Base-by-base conservation (phyloP, 352 stramenopile species). In the Globisporangium emineosum region DNA sequence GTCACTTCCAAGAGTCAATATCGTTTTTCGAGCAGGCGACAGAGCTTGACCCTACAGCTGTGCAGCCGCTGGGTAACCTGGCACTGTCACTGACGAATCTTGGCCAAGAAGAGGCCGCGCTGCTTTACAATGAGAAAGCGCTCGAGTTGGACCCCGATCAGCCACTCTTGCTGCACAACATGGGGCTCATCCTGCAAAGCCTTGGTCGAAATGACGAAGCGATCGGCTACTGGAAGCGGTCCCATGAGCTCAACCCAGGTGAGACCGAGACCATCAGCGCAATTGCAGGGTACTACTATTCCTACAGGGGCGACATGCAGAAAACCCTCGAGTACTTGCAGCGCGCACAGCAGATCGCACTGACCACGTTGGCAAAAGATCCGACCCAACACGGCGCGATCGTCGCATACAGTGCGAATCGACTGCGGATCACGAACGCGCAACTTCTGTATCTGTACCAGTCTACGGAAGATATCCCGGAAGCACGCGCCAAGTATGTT, bases 371-470 rank as follows among this genome's bases (percentile, higher is more conserved):
- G 6, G n/a, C 37, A n/a, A 27, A 10, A 12, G 53, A 57, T 8
- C 57, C 62, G 3, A 57, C 15, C 3, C 9, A 42, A 2, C n/a
- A 7, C 15, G 25, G 7, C 30, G 25, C 51, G 3, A 40, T 51
- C 2, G n/a, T 37, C 10, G 35, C 27, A 10, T 56, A 49, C 1
- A 47, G 60, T 12, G 65, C 65, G 3, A 69, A 66, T 35, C 63
- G 58, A 0, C 45, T 80, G 9, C 67, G 70, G n/a, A 56, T 66
- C 7, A 70, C 66, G 12, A 71, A 53, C 23, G 56, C 70, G 51
- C 35, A 69, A 49, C 27, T 72, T n/a, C 62, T 60, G 33, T 66
- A 71, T 35, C 51, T 80, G 45, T 77, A 78, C 55, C 25, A 65
- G 5, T 80, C 70, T 1, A 32, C 10, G 1, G 29, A 66, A 0